Evolutionary conservation across 176 grass and related monocot genomes (phyloP), one percentile per base, ranked within the genome.

Genomic region (Cymbopogon citratus): DNA sequence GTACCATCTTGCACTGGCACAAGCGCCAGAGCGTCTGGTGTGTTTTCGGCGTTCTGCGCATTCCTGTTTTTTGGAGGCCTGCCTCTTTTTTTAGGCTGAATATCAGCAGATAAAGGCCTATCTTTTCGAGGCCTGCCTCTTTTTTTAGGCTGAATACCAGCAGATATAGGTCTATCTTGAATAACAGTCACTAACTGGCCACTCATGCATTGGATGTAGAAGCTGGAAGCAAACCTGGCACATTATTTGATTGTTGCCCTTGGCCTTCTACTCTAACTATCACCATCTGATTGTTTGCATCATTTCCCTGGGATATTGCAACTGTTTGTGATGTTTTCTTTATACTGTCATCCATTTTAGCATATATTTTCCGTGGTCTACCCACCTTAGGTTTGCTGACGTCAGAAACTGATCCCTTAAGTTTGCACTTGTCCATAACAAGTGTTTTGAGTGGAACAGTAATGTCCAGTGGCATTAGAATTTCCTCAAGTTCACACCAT

Each of bases 381-480:
- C 65, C 59, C 54, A 80, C 84, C 35, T 87, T 91, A 51, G 26
- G 46, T 67, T 40, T 77, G 71, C 44, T 77, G 66, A 64, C 67
- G 23, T 80, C 73, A 6, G 73, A 34, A 73, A 60, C 75, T 48
- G 85, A 57, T 63, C 63, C 80, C 72, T 85, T 84, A 82, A 36
- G 59, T 54, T 83, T 87, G 52, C 25, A 78, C 73, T 75, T 88
- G 63, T 90, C 75, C 73, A 95, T 78, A 82, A 94, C 92, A 44
- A 98, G 85, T 79, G 83, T 85, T 85, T 83, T 95, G 11, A 98
- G 84, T 77, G 92, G 95, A 86, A 87, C 87, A 64, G 92, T 93
- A 77, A 98, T 93, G 82, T 95, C 95, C 80, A 98, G 84, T 36
- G 95, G 92, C 18, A 90, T 40, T 66, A 98, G 76, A 38, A 88